phyloP scores from a whole-genome alignment of 768 basidiomycete species.

The Mycena chlorophos region DNA sequence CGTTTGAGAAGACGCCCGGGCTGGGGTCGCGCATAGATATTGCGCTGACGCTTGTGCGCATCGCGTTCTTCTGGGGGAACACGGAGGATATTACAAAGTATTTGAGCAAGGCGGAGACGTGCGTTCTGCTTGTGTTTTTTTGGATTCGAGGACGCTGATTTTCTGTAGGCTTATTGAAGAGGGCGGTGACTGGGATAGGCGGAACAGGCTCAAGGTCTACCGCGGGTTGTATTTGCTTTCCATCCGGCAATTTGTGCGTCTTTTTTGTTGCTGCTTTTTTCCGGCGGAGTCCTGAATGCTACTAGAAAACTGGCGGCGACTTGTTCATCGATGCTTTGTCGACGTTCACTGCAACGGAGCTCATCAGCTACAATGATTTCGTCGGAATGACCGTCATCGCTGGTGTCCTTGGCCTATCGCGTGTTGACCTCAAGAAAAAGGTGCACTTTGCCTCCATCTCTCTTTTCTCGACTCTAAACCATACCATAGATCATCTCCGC shows the following conservation, averaged over 20 bases:
- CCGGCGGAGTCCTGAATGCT: not conserved
- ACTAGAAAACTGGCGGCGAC: conserved; percentile 66
- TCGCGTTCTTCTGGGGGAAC: conserved; percentile 90
- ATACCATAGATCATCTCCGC: conserved; percentile 80
- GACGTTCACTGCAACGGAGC: conserved; percentile 91
- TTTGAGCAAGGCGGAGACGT: conserved; percentile 82
- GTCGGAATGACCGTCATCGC: conserved; percentile 82
- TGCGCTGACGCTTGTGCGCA: conserved; percentile 80
- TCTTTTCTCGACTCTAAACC: not conserved
- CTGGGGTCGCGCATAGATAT: conserved; percentile 93
- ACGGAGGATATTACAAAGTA: conserved; percentile 67
- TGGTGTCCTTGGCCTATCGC: conserved; percentile 70
- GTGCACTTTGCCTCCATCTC: conserved; percentile 27
- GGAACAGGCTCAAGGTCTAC: conserved; percentile 97
- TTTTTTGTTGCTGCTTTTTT: not conserved
- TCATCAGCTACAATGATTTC: conserved; percentile 87
- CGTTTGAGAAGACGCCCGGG: conserved; percentile 89
- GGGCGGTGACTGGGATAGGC: conserved; percentile 97
- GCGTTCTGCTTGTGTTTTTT: conserved; percentile 30
- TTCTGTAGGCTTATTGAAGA: conserved; percentile 77
- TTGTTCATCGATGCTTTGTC: conserved; percentile 88
- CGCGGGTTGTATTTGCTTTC: conserved; percentile 81
- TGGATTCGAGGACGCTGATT: not conserved
- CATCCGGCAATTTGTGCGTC: conserved; percentile 73
- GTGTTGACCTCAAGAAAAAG: conserved; percentile 92